These are phyloP conservation scores for Penicillium glabrum DNA, from an alignment of 2,329 filamentous ascomycete species.

Conservation along the genomic window DNA sequence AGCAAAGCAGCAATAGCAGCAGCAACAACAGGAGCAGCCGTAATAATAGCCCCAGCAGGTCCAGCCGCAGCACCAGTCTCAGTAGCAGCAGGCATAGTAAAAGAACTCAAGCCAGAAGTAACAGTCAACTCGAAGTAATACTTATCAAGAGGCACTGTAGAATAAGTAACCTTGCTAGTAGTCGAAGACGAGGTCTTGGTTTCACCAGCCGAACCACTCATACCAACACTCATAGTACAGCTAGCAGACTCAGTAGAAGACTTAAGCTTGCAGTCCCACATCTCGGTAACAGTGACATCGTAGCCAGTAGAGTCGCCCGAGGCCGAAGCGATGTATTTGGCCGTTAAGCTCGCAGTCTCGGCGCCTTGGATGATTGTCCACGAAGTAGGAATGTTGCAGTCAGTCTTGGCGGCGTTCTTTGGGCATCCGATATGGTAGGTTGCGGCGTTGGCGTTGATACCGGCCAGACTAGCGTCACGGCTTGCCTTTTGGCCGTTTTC, in stretches of 20 bases:
- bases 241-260: constrained; percentile 14
- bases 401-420: constrained; percentile 21
- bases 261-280: constrained; percentile 17
- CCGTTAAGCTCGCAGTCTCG: constrained; percentile 19
- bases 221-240: constrained; percentile 18
- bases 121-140: constrained; percentile 16
- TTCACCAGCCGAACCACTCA: constrained; percentile 8
- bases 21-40: constrained; percentile 24
- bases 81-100: constrained; percentile 17
- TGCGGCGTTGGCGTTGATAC: constrained; percentile 18
- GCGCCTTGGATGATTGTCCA: constrained; percentile 27
- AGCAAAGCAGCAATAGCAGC: constrained; percentile 16
- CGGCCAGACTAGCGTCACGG: constrained; percentile 21
- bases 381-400: constrained; percentile 19
- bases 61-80: constrained; percentile 12
- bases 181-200: constrained; percentile 1
- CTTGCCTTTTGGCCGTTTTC: constrained; percentile 10
- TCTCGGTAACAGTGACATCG: constrained; percentile 20
- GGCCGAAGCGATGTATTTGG: constrained; percentile 18
- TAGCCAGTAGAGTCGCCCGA: background rate
- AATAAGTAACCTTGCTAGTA: background rate
- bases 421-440: constrained; percentile 26
- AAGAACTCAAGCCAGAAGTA: constrained; percentile 19
- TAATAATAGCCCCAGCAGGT: constrained; percentile 18
- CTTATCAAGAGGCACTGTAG: constrained; percentile 1